Conservation (phyloP, 495 filamentous ascomycete species). For the Aspergillus bridgeri region DNA sequence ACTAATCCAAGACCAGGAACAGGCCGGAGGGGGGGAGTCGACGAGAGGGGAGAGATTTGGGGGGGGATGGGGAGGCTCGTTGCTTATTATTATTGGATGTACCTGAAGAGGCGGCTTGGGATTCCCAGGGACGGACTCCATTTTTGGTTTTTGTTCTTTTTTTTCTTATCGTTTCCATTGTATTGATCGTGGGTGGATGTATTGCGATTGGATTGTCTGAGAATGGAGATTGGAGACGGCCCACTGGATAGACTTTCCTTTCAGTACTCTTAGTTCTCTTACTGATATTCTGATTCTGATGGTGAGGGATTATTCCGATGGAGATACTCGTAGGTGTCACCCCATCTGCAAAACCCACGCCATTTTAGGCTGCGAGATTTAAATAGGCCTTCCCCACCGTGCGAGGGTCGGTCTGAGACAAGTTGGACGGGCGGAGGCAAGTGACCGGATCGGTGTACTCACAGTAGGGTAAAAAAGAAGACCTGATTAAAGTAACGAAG, state of each 20-base stretch:
- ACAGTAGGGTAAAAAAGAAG: no score
- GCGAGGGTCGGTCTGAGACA: no score
- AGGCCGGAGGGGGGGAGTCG: background rate
- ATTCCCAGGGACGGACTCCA: background rate
- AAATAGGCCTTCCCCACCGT: background rate
- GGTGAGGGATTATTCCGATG: no score
- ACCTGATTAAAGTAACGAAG: no score
- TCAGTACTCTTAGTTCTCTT: no score
- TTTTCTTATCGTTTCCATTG: background rate
- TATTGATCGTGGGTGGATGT: background rate
- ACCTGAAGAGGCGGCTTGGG: background rate
- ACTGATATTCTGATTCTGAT: no score
- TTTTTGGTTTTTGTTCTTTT: background rate
- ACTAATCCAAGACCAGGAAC: background rate
- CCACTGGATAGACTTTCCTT: background rate
- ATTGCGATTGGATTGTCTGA: background rate
- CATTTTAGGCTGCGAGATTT: background rate
- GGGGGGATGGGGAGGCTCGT: no score
- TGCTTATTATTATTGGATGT: background rate
- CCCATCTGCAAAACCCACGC: background rate
- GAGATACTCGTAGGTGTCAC: background rate
- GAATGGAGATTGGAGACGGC: background rate
- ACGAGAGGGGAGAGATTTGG: background rate
- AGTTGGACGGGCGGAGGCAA: no score
- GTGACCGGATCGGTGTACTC: no score